A percentile compares a stretch with the other conserved stretches of the same genome.
phyloP scores from a whole-genome alignment of 1,139 yeast genomes.

The Candida tetrigidarum region DNA sequence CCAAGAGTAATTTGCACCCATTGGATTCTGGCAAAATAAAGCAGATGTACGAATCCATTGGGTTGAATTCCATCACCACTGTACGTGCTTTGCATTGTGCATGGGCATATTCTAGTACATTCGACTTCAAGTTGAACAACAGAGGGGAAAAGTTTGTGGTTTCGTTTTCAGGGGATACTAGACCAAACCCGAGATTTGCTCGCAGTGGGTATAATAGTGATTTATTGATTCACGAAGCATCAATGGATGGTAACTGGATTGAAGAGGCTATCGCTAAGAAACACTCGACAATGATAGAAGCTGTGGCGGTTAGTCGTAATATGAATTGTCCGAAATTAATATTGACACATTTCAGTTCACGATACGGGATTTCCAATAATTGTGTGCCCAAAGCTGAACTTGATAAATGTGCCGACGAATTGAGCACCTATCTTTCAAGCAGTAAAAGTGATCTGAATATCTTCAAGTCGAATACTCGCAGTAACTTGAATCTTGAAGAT shows the following conservation, averaged over 20 bases:
- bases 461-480: conserved; percentile 22
- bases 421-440: conserved; percentile 28
- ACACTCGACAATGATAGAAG: conserved; percentile 93
- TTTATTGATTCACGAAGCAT: conserved; percentile 88
- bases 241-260: conserved; percentile 79
- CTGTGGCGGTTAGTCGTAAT: conserved; percentile 64
- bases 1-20: conserved; percentile 26
- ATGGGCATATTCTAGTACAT: conserved; percentile 75
- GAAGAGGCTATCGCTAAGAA: conserved; percentile 82
- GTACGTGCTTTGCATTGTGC: conserved; percentile 86
- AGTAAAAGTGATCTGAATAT: conserved; percentile 31
- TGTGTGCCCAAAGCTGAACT: conserved; percentile 34
- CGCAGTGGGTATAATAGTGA: conserved; percentile 72
- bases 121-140: conserved; percentile 47
- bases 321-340: conserved; percentile 78
- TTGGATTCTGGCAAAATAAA: conserved; percentile 19
- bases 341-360: conserved; percentile 90
- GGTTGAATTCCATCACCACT: conserved; percentile 47
- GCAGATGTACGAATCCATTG: conserved; percentile 30
- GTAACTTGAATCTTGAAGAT: conserved; percentile 22
- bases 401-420: conserved; percentile 23
- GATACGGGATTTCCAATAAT: conserved; percentile 75
- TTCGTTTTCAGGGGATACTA: conserved; percentile 94
- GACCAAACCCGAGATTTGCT: conserved; percentile 71
- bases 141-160: conserved; percentile 54